Conservation (phyloP, 176 grass and related monocot species). For the Tillandsia leiboldiana region DNA sequence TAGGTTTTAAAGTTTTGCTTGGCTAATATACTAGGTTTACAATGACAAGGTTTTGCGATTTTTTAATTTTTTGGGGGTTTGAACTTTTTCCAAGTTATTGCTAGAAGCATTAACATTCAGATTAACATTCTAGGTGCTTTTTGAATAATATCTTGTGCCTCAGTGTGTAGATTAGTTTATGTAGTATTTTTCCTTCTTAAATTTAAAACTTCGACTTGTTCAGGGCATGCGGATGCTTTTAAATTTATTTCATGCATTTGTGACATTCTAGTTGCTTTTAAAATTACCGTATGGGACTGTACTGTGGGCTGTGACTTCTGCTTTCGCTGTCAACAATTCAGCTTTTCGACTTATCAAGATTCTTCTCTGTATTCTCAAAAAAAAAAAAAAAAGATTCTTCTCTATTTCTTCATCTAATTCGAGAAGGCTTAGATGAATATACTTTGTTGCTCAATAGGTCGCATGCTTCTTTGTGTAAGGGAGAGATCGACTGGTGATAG, state of each 20-base stretch:
- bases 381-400: background rate
- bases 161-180: background rate
- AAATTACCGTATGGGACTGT: background rate
- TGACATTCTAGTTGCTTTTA: background rate
- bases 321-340: background rate
- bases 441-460: conserved; percentile 23
- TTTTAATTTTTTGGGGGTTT: background rate
- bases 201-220: too few species aligned
- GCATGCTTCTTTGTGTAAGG: conserved; percentile 95
- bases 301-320: background rate
- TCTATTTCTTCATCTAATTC: background rate
- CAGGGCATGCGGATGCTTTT: too few species aligned
- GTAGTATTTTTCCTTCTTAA: background rate
- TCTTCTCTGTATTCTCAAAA: background rate
- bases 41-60: background rate
- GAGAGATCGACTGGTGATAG: conserved; percentile 59
- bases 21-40: too few species aligned
- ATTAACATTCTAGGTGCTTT: background rate
- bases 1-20: too few species aligned
- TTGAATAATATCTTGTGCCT: background rate
- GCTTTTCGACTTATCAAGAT: background rate
- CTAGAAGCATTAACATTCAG: background rate
- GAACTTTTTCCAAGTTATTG: background rate
- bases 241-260: too few species aligned
- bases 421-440: background rate